phyloP scores from a whole-genome alignment of 805 yeast genomes.

The Starmerella kuoi region DNA sequence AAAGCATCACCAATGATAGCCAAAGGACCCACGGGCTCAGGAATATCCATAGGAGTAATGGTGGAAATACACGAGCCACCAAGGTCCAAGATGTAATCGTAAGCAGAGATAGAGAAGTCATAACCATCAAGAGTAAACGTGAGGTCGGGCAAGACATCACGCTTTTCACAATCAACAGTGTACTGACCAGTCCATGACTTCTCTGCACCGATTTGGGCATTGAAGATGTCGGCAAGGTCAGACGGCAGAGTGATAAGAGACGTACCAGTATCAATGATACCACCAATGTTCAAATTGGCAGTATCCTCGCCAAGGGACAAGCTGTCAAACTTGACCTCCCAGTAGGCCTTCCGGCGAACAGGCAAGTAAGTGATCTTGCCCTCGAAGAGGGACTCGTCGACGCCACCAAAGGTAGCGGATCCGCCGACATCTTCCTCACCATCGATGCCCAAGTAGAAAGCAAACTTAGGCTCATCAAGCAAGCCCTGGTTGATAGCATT shows the following conservation, averaged over 20 bases:
- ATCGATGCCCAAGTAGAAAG: slow-evolving; percentile 79
- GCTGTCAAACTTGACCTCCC: slow-evolving; percentile 94
- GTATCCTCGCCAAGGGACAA: slow-evolving; percentile 84
- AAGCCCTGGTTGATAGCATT: slow-evolving; percentile 73
- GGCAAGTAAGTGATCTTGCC: slow-evolving; percentile 94
- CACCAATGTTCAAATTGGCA: slow-evolving; percentile 81
- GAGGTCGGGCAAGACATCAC: slow-evolving; percentile 79
- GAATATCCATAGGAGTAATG: slow-evolving; percentile 94
- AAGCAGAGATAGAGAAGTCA: slow-evolving; percentile 80
- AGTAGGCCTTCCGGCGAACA: slow-evolving; percentile 97
- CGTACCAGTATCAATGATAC: slow-evolving; percentile 98
- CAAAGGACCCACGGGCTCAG: slow-evolving; percentile 90
- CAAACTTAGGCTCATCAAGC: slow-evolving; percentile 72
- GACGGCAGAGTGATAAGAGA: slow-evolving; percentile 91
- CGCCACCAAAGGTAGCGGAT: slow-evolving; percentile 89
- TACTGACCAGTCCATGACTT: slow-evolving; percentile 98
- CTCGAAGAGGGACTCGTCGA: slow-evolving; percentile 57
- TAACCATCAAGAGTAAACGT: slow-evolving; percentile 81
- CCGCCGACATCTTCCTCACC: slow-evolving; percentile 76
- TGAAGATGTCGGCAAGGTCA: slow-evolving; percentile 87
- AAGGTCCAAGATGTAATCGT: slow-evolving; percentile 87
- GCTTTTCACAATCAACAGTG: slow-evolving; percentile 75
- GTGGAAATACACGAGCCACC: slow-evolving; percentile 94
- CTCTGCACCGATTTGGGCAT: slow-evolving; percentile 91
- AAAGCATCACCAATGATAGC: slow-evolving; percentile 96